phyloP scores from a whole-genome alignment of 106 monocot species.

The Acanthochlamys bracteata region DNA sequence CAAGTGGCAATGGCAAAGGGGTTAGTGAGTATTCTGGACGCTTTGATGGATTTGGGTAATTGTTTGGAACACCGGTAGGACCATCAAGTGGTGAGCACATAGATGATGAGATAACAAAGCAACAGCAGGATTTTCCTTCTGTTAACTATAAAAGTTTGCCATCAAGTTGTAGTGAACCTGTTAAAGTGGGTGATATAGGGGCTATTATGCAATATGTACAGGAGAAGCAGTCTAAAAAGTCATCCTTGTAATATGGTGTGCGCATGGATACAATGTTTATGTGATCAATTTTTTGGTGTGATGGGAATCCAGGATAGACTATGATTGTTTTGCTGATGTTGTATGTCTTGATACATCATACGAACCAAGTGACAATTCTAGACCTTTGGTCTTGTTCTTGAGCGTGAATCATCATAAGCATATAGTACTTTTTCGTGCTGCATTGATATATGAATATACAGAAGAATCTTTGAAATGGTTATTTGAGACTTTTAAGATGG shows the following conservation, averaged over 20 bases:
- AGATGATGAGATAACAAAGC: background rate
- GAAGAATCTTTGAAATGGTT: conserved; percentile 28
- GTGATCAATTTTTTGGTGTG: conserved; percentile 33
- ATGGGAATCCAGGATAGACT: conserved; percentile 27
- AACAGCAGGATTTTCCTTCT: background rate
- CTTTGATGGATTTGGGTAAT: conserved; percentile 7
- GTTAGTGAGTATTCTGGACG: conserved; percentile 1
- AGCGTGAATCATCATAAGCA: conserved; percentile 40
- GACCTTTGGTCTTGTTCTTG: conserved; percentile 23
- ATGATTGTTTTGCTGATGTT: conserved; percentile 27
- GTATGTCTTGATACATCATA: conserved; percentile 28
- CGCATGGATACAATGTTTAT: conserved; percentile 19
- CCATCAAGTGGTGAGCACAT: background rate
- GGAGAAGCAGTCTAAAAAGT: conserved; percentile 15
- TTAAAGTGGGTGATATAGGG: conserved; percentile 28
- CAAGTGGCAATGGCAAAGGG: conserved; percentile 33
- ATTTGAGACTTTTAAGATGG: conserved; percentile 26
- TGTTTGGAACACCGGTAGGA: background rate
- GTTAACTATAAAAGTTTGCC: conserved; percentile 14
- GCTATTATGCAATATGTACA: conserved; percentile 31
- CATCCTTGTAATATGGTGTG: conserved; percentile 29
- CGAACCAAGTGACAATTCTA: conserved; percentile 12
- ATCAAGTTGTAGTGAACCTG: conserved; percentile 6
- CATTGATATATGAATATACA: conserved; percentile 28
- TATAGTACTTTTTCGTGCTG: conserved; percentile 25